Evolutionary conservation across 257 asterid species (phyloP).

Genomic region (Asclepias syriaca): DNA sequence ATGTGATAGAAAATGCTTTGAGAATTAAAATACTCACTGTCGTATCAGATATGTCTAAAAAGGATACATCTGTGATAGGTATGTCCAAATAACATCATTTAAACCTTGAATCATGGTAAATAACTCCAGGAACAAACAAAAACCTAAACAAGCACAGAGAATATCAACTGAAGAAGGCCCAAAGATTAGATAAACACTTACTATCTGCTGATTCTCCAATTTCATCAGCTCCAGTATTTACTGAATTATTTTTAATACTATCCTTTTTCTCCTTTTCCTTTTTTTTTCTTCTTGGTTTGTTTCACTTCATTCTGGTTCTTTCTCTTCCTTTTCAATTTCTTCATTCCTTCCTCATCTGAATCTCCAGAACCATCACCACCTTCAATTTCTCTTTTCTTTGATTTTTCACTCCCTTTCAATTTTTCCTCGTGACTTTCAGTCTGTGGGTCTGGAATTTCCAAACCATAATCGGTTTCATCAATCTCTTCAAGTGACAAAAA

Average conservation of each 20-base stretch:
- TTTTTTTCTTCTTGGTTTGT: conserved; percentile 33
- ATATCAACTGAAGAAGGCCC: conserved; percentile 8
- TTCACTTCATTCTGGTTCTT: conserved; percentile 32
- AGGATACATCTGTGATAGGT: not conserved
- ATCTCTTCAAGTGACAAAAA: conserved; percentile 88
- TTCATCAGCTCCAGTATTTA: conserved; percentile 25
- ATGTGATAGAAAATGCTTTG: not conserved
- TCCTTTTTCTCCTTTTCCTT: conserved; percentile 29
- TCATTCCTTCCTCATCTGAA: conserved; percentile 27
- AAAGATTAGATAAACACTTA: conserved; percentile 29
- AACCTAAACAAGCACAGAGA: not conserved
- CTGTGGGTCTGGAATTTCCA: conserved; percentile 43
- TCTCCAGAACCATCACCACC: conserved; percentile 20
- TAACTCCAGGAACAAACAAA: not conserved
- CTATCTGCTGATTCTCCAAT: conserved; percentile 38
- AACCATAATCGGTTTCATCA: conserved; percentile 63
- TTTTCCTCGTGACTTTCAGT: conserved; percentile 23
- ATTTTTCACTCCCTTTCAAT: conserved; percentile 27
- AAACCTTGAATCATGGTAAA: not conserved
- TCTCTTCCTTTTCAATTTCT: conserved; percentile 25
- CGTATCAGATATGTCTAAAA: not conserved
- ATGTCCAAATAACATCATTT: not conserved
- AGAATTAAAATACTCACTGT: not conserved
- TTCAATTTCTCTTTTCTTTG: conserved; percentile 37
- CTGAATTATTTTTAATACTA: conserved; percentile 31